phyloP scores from a whole-genome alignment of 768 basidiomycete species.

The Pleurotus djamor region DNA sequence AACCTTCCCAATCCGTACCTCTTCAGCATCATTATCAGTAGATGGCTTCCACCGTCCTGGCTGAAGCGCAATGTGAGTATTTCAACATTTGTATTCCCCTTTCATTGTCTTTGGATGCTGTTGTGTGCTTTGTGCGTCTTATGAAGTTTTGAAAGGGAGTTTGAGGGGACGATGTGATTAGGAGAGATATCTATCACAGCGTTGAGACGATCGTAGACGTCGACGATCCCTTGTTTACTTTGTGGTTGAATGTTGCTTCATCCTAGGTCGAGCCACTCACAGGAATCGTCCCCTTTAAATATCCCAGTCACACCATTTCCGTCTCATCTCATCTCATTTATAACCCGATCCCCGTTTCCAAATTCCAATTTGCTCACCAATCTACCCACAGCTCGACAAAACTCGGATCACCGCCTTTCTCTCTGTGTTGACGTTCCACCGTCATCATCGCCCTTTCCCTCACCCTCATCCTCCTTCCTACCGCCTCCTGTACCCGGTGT shows the following conservation, averaged over 20 bases:
- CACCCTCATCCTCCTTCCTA: conserved; percentile 65
- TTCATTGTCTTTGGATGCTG: background rate
- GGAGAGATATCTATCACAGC: background rate
- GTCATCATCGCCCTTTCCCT: conserved; percentile 50
- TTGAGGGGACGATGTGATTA: background rate
- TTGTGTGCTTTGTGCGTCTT: background rate
- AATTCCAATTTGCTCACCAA: background rate
- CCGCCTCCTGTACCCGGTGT: conserved; percentile 65
- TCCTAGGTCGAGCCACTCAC: background rate
- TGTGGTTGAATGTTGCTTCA: too few relatives aligned
- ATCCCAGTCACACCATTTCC: background rate
- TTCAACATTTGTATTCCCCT: background rate
- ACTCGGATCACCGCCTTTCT: conserved; percentile 22
- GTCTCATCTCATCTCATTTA: background rate
- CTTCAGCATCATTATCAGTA: background rate
- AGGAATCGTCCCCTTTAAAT: background rate
- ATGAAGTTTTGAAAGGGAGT: background rate
- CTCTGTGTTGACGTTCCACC: conserved; percentile 39
- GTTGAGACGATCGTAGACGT: background rate
- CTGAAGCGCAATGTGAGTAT: background rate
- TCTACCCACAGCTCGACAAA: conserved; percentile 10
- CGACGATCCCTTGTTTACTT: background rate
- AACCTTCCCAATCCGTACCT: background rate
- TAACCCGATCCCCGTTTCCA: background rate
- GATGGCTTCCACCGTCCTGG: background rate